Base-by-base conservation (phyloP, 345 rosid genomes). In the Acer negundo region DNA sequence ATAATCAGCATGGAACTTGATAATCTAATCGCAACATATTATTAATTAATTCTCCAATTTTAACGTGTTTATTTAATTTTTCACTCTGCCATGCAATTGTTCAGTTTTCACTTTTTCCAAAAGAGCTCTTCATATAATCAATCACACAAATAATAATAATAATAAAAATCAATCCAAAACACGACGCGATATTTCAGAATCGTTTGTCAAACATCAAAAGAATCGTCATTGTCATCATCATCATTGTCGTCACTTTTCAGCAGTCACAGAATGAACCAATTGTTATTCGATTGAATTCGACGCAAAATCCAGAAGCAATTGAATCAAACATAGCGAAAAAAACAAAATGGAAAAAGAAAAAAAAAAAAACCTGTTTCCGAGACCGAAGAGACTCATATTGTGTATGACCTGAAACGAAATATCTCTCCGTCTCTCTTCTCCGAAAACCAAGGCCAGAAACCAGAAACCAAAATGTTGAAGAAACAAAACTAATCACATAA, bases 341-440 rank as follows among this genome's bases (percentile, higher is more conserved):
- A 7, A 17, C 6, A 31, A 19, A 74, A 23, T 0, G 6, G 6
- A 0, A 35, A 31, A 31, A 31, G 6, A 4, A 42, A 2, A 47
- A 40, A 22, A 3, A 40, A 15, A 56, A 7, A 53, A 83, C 88
- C 88, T 88, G 88, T 78, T 81, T 68, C 88, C 89, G 40, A 88
- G 87, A 81, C 89, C 89, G 71, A 86, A 86, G 75, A 88, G 88
- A 83, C 92, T 88, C 89, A 86, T 88, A 55, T 68, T 28, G 23
- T 49, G 53, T 55, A 44, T 42, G 72, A 11, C 75, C 38, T 11
- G 70, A 40, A 59, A 73, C 1, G 70, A 38, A 61, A 73, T 2
- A 28, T 19, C 59, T 24, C 61, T 19, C 59, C 46, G 61, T 76
- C 74, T 59, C 69, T 47, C 69, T 13, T 10, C 62, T 46, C 49